phyloP scores from a whole-genome alignment of 225 moss, liverwort and hornwort species.

The Antitrichia curtipendula region DNA sequence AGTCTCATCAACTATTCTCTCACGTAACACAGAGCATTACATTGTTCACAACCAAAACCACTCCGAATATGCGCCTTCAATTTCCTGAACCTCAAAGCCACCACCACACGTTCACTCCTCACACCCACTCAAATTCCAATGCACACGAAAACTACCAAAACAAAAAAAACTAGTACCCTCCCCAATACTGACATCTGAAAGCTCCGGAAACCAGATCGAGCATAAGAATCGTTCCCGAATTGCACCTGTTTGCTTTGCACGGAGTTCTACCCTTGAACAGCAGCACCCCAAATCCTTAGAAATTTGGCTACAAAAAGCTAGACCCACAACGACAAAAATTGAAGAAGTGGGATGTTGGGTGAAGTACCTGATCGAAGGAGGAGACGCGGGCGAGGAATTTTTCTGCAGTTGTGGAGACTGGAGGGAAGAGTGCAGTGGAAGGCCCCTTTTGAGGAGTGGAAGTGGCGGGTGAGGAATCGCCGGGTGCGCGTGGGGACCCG shows the following conservation, averaged over 20 bases:
- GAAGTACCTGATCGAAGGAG: neutral
- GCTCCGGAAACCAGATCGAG: neutral
- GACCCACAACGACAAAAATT: neutral
- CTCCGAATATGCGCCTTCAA: neutral
- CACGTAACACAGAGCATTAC: neutral
- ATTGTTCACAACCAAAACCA: neutral
- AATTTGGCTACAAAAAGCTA: neutral
- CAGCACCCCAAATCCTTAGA: too few relatives aligned
- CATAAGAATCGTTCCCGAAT: neutral
- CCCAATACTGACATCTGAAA: too few relatives aligned
- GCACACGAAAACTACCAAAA: neutral
- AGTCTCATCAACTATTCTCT: neutral
- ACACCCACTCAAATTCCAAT: neutral
- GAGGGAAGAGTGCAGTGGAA: neutral
- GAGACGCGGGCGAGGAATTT: neutral
- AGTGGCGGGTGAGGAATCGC: neutral
- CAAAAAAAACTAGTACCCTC: neutral
- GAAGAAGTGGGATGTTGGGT: neutral
- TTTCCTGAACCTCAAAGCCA: neutral
- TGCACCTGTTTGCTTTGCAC: neutral
- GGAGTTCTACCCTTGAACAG: too few relatives aligned
- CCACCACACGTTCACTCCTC: neutral
- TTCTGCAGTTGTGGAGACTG: neutral
- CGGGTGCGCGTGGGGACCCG: neutral
- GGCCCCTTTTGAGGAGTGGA: neutral